Evolutionary conservation across 2,329 filamentous ascomycete species (phyloP), one percentile per base, ranked within the genome.

Genomic region (Aciculosporium take): DNA sequence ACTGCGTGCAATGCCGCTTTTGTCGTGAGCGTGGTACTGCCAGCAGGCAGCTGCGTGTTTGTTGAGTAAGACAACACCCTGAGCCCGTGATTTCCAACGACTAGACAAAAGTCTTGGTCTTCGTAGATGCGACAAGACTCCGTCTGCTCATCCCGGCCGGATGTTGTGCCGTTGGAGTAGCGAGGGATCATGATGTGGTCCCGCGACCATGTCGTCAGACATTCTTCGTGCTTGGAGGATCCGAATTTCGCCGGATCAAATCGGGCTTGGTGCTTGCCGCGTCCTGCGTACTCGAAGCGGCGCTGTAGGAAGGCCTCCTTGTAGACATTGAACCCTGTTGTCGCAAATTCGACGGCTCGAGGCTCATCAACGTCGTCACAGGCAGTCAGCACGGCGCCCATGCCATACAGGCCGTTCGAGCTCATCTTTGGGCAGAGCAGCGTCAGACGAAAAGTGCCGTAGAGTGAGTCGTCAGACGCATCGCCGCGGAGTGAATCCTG

Each of bases 281-380:
- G 32, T 7, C 31, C 15, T n/a, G 30, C 1, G 23, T 21, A 33
- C 5, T 27, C 28, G 17, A 32, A 44, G 7, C 17, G 17, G 15
- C 34, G 35, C 30, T 45, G 43, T 21, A 45, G 18, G 10, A 45
- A 41, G 15, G 30, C 17, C 15, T 42, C 43, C 23, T 31, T 45
- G 30, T 35, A 41, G 7, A 42, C 28, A 27, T 25, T 45, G 20
- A 45, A 45, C 5, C 21, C 43, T 3, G 25, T 31, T 3, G 39
- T 39, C 6, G 43, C 39, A 10, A 42, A 27, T 21, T 45, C 43
- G 24, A 32, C n/a, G 5, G 34, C 33, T 6, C 25, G 25, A 12
- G 29, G 17, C 10, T 6, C 9, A 13, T 35, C 17, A 13, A 13
- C 4, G 9, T 39, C 21, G 30, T 23, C 1, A 15, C 4, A n/a